Evolutionary conservation across 768 basidiomycete species (phyloP).

Genomic region (Mycena pura): DNA sequence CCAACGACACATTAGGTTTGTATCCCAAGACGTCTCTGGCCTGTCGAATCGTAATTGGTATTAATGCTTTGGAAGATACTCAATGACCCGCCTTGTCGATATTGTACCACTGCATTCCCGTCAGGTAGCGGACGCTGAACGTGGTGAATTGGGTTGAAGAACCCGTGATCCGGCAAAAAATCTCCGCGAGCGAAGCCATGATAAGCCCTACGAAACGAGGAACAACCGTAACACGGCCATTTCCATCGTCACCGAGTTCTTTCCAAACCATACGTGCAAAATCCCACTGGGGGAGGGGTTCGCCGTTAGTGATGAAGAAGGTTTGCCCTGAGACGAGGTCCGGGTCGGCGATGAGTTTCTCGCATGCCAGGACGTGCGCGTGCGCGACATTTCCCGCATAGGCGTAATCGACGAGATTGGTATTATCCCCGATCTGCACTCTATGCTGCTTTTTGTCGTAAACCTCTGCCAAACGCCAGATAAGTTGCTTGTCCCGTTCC

Average conservation of each 20-base stretch:
- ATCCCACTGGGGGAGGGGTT: slow-evolving; percentile 62
- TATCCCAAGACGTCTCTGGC: slow-evolving; percentile 57
- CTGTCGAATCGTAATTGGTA: background rate
- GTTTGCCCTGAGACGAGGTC: slow-evolving; percentile 55
- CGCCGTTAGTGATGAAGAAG: slow-evolving; percentile 66
- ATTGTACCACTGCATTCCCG: slow-evolving; percentile 55
- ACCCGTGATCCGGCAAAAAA: slow-evolving; percentile 45
- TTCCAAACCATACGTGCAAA: slow-evolving; percentile 51
- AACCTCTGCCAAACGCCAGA: slow-evolving; percentile 63
- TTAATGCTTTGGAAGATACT: background rate
- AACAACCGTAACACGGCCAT: slow-evolving; percentile 36
- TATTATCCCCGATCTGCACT: slow-evolving; percentile 56
- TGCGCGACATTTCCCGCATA: slow-evolving; percentile 66
- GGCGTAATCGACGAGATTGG: slow-evolving; percentile 60
- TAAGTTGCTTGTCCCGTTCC: slow-evolving; percentile 73
- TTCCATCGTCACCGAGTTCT: slow-evolving; percentile 30
- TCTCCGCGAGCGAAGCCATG: slow-evolving; percentile 49
- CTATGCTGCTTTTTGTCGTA: slow-evolving; percentile 38
- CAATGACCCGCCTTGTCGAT: slow-evolving; percentile 45
- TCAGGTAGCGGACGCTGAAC: slow-evolving; percentile 50
- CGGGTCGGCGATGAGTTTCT: background rate
- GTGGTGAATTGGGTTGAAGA: slow-evolving; percentile 49
- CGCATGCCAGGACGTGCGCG: slow-evolving; percentile 57
- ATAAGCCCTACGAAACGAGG: slow-evolving; percentile 44
- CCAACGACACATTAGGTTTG: slow-evolving; percentile 53